Conservation (phyloP, 1,284 basidiomycete genomes). For the Austropuccinia psidii region DNA sequence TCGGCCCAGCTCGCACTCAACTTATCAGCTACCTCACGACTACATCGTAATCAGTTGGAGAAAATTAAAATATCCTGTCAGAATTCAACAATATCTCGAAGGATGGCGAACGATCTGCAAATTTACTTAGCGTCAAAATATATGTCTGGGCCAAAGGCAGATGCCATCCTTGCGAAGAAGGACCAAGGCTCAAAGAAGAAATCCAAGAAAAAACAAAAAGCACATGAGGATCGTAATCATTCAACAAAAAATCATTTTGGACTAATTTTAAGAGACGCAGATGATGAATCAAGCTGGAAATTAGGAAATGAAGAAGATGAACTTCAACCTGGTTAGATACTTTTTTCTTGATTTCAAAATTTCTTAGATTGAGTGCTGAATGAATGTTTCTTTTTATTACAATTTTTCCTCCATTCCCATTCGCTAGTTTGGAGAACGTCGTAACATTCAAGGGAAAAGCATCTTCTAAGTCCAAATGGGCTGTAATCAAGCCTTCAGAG, state of each 20-base stretch:
- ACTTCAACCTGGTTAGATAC: too few species aligned
- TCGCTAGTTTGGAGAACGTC: too few species aligned
- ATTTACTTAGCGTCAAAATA: constrained; percentile 58
- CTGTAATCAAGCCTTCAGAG: constrained; percentile 23
- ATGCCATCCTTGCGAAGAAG: constrained; percentile 71
- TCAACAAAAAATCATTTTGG: neutral
- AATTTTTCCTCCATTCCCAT: too few species aligned
- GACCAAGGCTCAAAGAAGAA: constrained; percentile 57
- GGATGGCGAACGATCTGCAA: constrained; percentile 48
- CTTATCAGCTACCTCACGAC: too few species aligned
- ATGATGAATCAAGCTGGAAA: constrained; percentile 6
- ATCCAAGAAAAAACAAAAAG: constrained; percentile 68
- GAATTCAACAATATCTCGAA: too few species aligned
- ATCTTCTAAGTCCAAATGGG: constrained; percentile 26
- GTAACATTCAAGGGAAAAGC: constrained; percentile 33
- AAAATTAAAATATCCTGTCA: too few species aligned
- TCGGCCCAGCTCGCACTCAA: too few species aligned
- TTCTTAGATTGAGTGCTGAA: too few species aligned
- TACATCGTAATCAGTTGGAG: too few species aligned
- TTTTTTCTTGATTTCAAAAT: too few species aligned
- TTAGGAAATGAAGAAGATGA: constrained; percentile 38
- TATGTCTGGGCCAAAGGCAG: constrained; percentile 94
- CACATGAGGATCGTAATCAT: constrained; percentile 44
- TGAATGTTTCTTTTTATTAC: too few species aligned
- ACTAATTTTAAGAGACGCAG: constrained; percentile 22